Evolutionary conservation across 345 rosid genomes (phyloP), one percentile per base, ranked within the genome.

Genomic region (Aegle marmelos): DNA sequence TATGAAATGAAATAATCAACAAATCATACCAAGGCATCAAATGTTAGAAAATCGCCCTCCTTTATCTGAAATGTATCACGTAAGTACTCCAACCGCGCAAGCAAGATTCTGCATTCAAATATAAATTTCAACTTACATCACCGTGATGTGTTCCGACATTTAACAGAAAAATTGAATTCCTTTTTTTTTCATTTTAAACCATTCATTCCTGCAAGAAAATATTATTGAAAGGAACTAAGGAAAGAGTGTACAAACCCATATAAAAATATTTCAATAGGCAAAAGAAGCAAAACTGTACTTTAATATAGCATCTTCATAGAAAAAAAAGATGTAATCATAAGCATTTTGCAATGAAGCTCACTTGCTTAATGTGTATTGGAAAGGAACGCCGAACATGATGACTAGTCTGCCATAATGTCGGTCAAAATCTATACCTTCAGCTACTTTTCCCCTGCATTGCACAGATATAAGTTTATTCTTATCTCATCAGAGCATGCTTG

Each of bases 371-470:
- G 98, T 96, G 79, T 94, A 94, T 78, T 94, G 99, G 84, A 94
- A 96, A 78, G 97, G 98, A 84, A 96, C 86, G 24, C 99, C 97
- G 81, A 85, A 94, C 97, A 96, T 96, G 82, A 96, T 86, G 56
- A 96, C 99, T 57, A 94, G 85, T 86, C 98, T 94, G 59, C 99
- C 99, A 88, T 96, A 94, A 74, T 96, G 99, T 30, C 99, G 87
- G 88, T 96, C 99, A 89, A 96, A 96, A 87, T 96, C 99, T 58
- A 96, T 96, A 67, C 99, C 99, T 86, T 96, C 99, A 45, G 98
- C 99, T 58, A 94, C 99, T 80, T 94, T 96, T 58, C 98, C 99
- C 91, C 98, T 92, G 92, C 88, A 84, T 50, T 64, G 68, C 41
- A 79, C 41, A 70, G 48, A 56, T 45, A 24, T 67, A 60, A 50